Conservation (phyloP, 257 asterid genomes). For the Nicotiana tabacum region DNA sequence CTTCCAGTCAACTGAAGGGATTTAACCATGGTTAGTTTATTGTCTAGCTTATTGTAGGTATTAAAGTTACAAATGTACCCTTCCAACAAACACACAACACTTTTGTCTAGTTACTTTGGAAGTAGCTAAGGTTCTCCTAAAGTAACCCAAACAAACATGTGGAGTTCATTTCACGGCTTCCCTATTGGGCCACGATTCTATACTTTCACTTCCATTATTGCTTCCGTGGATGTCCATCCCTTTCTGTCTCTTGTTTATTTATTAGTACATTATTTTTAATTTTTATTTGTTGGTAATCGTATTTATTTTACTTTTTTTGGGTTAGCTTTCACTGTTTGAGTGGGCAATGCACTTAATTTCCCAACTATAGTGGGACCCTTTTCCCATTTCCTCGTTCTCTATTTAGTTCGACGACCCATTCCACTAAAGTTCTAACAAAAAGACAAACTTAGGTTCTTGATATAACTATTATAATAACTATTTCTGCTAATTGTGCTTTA, state of each 20-base stretch:
- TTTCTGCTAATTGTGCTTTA: not conserved
- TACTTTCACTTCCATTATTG: conserved; percentile 6
- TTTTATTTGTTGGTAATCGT: not conserved
- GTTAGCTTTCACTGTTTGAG: conserved; percentile 1
- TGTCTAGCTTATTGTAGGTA: conserved; percentile 3
- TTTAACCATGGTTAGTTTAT: conserved; percentile 3
- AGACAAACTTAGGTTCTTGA: conserved; percentile 9
- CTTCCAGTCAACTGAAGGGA: not conserved
- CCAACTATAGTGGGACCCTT: not conserved
- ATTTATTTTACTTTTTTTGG: not conserved
- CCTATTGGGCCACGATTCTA: not conserved
- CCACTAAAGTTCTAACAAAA: not conserved
- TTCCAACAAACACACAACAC: not conserved
- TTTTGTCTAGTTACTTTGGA: conserved; percentile 11
- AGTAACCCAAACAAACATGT: not conserved
- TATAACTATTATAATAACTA: not conserved
- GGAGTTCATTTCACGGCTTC: not conserved
- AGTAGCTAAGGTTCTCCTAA: not conserved
- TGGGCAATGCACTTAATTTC: conserved; percentile 7
- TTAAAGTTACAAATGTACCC: conserved; percentile 17
- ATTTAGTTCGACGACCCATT: conserved; percentile 1
- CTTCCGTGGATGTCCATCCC: not conserved
- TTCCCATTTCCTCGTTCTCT: not conserved
- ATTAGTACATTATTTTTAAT: too few species aligned
- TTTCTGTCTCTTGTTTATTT: not conserved